Evolutionary conservation across 2,329 filamentous ascomycete genomes (phyloP), one percentile per base, ranked within the genome.

Genomic region (Penicillium fuscoglaucum): DNA sequence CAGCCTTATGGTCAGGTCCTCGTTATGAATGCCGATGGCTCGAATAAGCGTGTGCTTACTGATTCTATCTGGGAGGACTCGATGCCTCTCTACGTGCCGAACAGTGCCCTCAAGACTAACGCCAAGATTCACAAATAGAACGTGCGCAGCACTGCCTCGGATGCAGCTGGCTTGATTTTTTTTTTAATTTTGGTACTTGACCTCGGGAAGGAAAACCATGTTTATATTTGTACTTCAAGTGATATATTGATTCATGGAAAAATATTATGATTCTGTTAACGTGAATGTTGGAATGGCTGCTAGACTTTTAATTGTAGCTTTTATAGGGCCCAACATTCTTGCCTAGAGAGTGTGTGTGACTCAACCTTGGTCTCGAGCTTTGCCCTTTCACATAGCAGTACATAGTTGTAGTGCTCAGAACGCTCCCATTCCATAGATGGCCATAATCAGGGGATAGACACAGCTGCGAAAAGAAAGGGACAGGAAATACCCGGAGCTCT

Each of bases 41-140:
- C 31, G 12, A 33, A 33, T 33, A 33, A 33, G 12, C 31, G 31
- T 13, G 31, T 33, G 12, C 31, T 33, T 33, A 33, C 31, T 6
- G 31, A 33, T 33, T 33, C 64, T 6, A 68, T 71, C 15, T 72
- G 71, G 70, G 71, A 72, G 58, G 70, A 73, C 40, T 70, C 68
- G 1, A 73, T 71, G 69, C 68, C 70, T 2, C 48, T 71, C 4
- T 69, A 47, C 19, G 45, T 47, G 13, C 45, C 45, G 3, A 47
- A 47, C 8, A 47, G 45, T 47, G 45, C 45, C 13, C 29, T 47
- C 29, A 33, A 47, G 29, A 19, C 13, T 17, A 15, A 17, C 8
- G 19, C 12, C n/a, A 33, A 47, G n/a, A 6, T 17, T 12, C 45
- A 47, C n/a, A 47, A 21, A 31, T 47, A 47, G 13, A 19, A 19